phyloP scores from a whole-genome alignment of 192 early-diverging fungal genomes.

The Entomortierella beljakovae region DNA sequence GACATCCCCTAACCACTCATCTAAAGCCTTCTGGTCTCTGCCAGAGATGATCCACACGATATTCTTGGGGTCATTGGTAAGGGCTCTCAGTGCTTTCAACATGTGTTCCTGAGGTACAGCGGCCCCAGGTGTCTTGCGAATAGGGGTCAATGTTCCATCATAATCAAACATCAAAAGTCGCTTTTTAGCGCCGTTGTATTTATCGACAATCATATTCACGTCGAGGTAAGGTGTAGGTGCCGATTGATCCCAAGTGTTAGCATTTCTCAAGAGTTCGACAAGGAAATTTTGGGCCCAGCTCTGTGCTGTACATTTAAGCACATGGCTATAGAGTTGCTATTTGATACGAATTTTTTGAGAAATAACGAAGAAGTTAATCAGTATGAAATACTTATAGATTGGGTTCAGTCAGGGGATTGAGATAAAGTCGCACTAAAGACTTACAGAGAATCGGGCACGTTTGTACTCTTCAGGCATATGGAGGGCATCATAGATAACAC shows the following conservation, averaged over 20 bases:
- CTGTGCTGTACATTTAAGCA: conserved; percentile 83
- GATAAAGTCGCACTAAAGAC: background rate
- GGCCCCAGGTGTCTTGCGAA: conserved; percentile 83
- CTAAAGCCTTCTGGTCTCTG: conserved; percentile 85
- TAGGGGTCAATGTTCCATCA: conserved; percentile 96
- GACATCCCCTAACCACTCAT: conserved; percentile 86
- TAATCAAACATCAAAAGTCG: conserved; percentile 96
- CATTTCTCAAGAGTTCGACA: conserved; percentile 72
- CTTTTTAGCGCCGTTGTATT: conserved; percentile 70
- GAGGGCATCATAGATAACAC: conserved; percentile 81
- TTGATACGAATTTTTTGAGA: too few species aligned
- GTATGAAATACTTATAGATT: too few species aligned
- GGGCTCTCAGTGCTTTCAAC: conserved; percentile 75
- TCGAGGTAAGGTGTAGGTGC: conserved; percentile 60
- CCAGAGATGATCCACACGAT: conserved; percentile 93
- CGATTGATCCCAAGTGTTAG: conserved; percentile 58
- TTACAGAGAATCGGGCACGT: conserved; percentile 68
- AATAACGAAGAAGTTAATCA: too few species aligned
- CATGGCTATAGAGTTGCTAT: conserved; percentile 82
- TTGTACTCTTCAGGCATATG: conserved; percentile 74
- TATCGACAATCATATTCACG: conserved; percentile 38
- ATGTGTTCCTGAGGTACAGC: conserved; percentile 86
- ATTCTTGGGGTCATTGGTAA: conserved; percentile 85
- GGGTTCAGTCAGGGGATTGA: background rate
- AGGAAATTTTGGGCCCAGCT: conserved; percentile 91